A percentile compares a stretch with the other conserved stretches of the same genome.
These are phyloP conservation scores for Macrophomina tecta DNA, from an alignment of 2,329 filamentous ascomycete species.

Conservation along the genomic window DNA sequence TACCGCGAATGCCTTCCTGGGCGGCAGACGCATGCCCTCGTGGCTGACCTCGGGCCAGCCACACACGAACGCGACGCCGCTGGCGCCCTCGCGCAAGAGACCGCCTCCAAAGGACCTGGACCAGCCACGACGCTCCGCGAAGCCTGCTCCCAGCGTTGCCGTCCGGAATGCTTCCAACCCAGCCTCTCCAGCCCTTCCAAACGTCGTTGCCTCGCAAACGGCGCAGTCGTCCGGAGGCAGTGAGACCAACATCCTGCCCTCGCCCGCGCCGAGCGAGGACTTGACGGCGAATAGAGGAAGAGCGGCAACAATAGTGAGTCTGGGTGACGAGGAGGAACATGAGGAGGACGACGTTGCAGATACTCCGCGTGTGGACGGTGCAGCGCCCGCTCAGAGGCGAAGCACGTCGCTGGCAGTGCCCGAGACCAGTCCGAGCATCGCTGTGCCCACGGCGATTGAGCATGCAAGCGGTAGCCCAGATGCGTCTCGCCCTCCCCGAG, in stretches of 20 bases:
- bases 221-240: slow-evolving; percentile 13
- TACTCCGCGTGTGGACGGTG: neutral
- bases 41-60: slow-evolving; percentile 13
- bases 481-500: neutral
- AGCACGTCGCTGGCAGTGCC: neutral
- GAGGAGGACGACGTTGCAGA: neutral
- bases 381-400: neutral
- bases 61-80: slow-evolving; percentile 8
- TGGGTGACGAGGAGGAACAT: slow-evolving; percentile 16
- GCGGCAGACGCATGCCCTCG: slow-evolving; percentile 17
- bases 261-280: slow-evolving; percentile 69
- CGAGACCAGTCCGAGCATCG: neutral
- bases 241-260: slow-evolving; percentile 57
- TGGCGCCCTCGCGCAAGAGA: slow-evolving; percentile 17
- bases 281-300: neutral
- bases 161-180: slow-evolving; percentile 36
- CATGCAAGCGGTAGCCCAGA: neutral
- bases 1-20: slow-evolving; percentile 27
- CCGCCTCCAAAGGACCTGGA: slow-evolving; percentile 1
- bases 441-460: neutral
- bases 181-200: slow-evolving; percentile 44
- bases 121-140: neutral
- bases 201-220: slow-evolving; percentile 31
- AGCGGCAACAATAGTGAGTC: neutral
- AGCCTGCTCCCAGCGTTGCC: neutral